Evolutionary conservation across 495 filamentous ascomycete species (phyloP).

Genomic region (Aspergillus asperescens): DNA sequence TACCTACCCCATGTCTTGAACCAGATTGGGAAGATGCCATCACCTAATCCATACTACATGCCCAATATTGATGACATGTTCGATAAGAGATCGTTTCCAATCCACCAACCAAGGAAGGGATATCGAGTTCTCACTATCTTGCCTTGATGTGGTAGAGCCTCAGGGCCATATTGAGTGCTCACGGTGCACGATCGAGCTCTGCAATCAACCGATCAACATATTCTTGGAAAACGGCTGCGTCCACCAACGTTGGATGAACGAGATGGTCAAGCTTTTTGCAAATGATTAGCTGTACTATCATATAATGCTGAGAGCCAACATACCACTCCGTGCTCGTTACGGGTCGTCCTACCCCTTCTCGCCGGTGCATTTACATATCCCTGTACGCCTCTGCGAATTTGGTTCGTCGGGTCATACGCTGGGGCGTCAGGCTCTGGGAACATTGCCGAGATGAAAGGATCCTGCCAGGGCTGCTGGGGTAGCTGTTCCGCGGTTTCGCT

Average conservation of each 20-base stretch:
- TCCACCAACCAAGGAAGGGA: not conserved
- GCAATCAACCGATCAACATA: constrained; percentile 3
- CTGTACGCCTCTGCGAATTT: not conserved
- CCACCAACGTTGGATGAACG: constrained; percentile 3
- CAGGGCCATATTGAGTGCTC: not conserved
- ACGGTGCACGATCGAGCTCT: not conserved
- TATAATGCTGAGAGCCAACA: not conserved
- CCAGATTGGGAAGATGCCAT: not conserved
- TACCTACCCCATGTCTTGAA: not conserved
- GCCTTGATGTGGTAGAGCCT: not conserved
- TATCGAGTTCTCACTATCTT: no score
- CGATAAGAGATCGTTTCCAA: not conserved
- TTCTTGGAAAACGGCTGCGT: constrained; percentile 1
- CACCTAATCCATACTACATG: not conserved
- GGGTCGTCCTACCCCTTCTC: not conserved
- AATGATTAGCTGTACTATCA: not conserved
- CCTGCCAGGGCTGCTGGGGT: not conserved
- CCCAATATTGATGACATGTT: not conserved
- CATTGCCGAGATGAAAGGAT: constrained; percentile 1
- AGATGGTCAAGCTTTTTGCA: not conserved
- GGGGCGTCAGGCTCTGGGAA: not conserved
- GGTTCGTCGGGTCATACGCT: not conserved
- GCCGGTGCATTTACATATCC: not conserved
- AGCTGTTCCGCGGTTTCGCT: no score
- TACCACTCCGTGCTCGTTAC: not conserved